Evolutionary conservation across 352 stramenopile species (phyloP), one percentile per base, ranked within the genome.

Genomic region (Phytophthora pinifolia): DNA sequence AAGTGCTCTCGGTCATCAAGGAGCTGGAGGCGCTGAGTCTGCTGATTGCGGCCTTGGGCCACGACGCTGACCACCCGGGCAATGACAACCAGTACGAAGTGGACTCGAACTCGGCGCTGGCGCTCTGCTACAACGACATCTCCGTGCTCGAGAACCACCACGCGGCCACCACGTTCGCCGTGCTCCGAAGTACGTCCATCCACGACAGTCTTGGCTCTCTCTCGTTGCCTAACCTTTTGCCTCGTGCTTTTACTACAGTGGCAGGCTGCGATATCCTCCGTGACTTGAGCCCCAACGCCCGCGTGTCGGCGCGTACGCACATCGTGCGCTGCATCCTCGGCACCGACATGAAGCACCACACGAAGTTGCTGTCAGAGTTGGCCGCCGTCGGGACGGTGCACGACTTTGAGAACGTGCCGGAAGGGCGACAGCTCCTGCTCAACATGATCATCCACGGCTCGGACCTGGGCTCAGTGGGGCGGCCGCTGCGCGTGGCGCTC

Each of bases 21-120:
- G 75, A 87, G 57, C 70, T 89, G 6, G 78, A 95, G 30, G 77
- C 78, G 20, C 64, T 96, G 5, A 86, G 82, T 34, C 51, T 96
- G 5, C 50, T 97, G 13, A 50, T 97, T n/a, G 85, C 81, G 6
- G 80, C 81, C 8, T 72, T 96, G 12, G 78, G 84, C 0, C 89
- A 97, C 57, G 89, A 97, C 35, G 70, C 91, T 7, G 88, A 95
- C 43, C 89, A 97, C 41, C 86, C 87, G 1, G 88, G 87, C 10
- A 89, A 93, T 55, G 85, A 92, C 68, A 97, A 97, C 54, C 76
- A 88, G 59, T 97, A 96, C 42, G 79, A 97, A 59, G 73, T 96
- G 20, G 81, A 91, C 49, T 88, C 80, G 6, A 76, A 66, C 49
- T 92, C 85, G 9, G 33, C 64, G 5, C 67, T 97, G 10, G 88